Conservation (phyloP, 257 asterid species). For the Perilla frutescens region DNA sequence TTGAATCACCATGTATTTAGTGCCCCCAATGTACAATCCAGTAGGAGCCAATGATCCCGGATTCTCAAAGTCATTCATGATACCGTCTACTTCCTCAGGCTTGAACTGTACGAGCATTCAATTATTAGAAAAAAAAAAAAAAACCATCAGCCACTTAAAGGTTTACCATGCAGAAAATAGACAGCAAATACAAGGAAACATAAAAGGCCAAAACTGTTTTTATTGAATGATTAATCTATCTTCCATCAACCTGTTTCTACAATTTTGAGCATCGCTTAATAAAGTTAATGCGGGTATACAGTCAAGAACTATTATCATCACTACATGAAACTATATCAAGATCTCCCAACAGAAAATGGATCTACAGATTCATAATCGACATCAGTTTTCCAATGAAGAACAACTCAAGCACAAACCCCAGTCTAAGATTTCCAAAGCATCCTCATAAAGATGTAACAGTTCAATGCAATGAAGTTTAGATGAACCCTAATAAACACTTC, state of each 20-base stretch:
- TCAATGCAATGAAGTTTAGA: not conserved
- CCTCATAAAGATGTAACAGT: not conserved
- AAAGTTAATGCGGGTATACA: not conserved
- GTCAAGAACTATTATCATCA: not conserved
- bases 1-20: constrained; percentile 71
- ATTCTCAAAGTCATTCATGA: constrained; percentile 56
- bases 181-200: not conserved
- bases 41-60: constrained; percentile 63
- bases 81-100: constrained; percentile 52
- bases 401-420: not conserved
- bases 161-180: not conserved
- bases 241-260: not conserved
- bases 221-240: not conserved
- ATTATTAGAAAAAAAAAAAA: not conserved
- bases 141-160: constrained; percentile 21
- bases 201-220: not conserved
- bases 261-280: not conserved
- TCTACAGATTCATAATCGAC: not conserved
- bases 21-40: constrained; percentile 52
- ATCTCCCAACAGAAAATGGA: constrained; percentile 1
- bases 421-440: not conserved
- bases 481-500: constrained; percentile 15
- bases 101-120: constrained; percentile 53
- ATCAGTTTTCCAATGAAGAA: not conserved
- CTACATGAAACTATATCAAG: not conserved